phyloP scores from a whole-genome alignment of 2,329 filamentous ascomycete species.

The Podosphaera leucotricha region DNA sequence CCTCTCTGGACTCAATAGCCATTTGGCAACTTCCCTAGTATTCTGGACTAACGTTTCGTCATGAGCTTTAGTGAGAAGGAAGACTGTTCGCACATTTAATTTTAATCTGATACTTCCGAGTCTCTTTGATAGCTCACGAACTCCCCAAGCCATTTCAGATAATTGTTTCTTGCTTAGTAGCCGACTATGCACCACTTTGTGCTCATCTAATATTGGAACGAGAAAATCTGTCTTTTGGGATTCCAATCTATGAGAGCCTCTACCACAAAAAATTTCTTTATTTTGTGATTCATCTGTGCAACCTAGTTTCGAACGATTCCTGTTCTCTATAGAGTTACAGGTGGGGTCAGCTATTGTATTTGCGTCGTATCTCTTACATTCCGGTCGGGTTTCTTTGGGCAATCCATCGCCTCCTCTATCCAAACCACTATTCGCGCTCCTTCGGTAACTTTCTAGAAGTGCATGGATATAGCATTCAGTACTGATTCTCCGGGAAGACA shows the following conservation, averaged over 20 bases:
- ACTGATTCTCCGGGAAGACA: conserved; percentile 18
- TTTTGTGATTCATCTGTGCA: conserved; percentile 33
- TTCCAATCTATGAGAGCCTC: background rate
- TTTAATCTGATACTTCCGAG: conserved; percentile 64
- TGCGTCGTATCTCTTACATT: background rate
- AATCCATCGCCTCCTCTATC: conserved; percentile 12
- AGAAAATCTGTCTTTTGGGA: conserved; percentile 4
- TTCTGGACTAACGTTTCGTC: conserved; percentile 58
- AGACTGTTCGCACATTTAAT: conserved; percentile 60
- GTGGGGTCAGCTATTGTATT: background rate
- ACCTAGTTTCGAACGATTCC: conserved; percentile 15
- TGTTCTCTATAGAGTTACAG: background rate
- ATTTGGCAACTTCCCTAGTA: conserved; percentile 53
- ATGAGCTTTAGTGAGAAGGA: conserved; percentile 78
- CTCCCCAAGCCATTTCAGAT: conserved; percentile 91
- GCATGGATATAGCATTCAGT: conserved; percentile 43
- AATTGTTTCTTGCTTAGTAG: conserved; percentile 85
- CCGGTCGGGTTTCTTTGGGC: conserved; percentile 5
- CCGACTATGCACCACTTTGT: conserved; percentile 27
- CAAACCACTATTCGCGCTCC: conserved; percentile 10
- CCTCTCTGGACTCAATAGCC: conserved; percentile 53
- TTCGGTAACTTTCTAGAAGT: conserved; percentile 34
- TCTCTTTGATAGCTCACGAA: conserved; percentile 69
- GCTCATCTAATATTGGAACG: conserved; percentile 5
- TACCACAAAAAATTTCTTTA: conserved; percentile 17